These are phyloP conservation scores for Rubia yunnanensis DNA, from an alignment of 257 asterid genomes.

Conservation along the genomic window DNA sequence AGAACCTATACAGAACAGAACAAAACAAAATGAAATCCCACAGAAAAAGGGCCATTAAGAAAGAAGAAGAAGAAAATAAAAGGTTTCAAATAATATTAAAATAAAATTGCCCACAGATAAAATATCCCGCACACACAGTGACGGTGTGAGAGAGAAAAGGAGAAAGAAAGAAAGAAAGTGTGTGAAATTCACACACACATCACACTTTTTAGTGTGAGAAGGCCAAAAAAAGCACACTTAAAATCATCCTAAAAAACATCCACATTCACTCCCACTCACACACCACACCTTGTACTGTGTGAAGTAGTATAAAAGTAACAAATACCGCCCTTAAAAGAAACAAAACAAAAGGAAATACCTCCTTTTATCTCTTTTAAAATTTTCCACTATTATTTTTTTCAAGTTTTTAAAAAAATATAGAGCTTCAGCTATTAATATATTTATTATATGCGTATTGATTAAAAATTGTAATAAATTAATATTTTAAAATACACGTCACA, in stretches of 20 bases:
- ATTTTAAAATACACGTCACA: too few species aligned
- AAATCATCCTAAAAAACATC: not conserved
- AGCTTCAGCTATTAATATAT: too few species aligned
- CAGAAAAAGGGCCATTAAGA: not conserved
- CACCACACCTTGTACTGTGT: not conserved
- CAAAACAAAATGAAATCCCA: not conserved
- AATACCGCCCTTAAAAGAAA: too few species aligned
- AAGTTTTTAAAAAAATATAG: too few species aligned
- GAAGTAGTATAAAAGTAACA: not conserved
- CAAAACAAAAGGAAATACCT: too few species aligned
- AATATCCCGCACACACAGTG: not conserved
- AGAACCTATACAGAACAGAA: not conserved
- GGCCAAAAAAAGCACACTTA: conserved; percentile 7
- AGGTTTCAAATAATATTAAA: not conserved
- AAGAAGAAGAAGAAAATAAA: not conserved
- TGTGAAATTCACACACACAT: conserved; percentile 8
- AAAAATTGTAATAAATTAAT: too few species aligned
- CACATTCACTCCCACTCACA: not conserved
- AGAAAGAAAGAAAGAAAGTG: not conserved
- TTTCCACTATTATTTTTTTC: too few species aligned
- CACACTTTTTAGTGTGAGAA: conserved; percentile 7
- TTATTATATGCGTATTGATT: too few species aligned
- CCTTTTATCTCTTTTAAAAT: too few species aligned
- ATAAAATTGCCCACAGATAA: not conserved
- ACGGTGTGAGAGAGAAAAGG: not conserved